Evolutionary conservation across 352 stramenopile genomes (phyloP).

Genomic region (Phytophthora brassicae): DNA sequence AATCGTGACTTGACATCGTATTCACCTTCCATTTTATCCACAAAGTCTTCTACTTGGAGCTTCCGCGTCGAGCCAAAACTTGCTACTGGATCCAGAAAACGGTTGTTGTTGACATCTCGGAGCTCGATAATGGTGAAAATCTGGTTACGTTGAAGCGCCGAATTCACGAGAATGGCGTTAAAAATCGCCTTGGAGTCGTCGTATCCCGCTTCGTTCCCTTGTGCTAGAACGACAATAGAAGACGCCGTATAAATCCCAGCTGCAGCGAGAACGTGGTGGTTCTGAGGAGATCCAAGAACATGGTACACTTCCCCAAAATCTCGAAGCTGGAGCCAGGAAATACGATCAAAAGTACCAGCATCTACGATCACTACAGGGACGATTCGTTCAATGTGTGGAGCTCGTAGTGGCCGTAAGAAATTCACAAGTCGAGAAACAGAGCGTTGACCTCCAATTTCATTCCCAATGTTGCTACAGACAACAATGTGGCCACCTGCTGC

Average conservation of each 20-base stretch:
- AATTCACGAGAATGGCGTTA: slow-evolving; percentile 83
- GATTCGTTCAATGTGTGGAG: slow-evolving; percentile 62
- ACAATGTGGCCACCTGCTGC: slow-evolving; percentile 69
- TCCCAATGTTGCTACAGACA: slow-evolving; percentile 78
- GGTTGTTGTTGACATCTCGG: slow-evolving; percentile 83
- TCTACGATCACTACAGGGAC: slow-evolving; percentile 82
- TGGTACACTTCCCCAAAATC: slow-evolving; percentile 82
- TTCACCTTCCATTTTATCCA: slow-evolving; percentile 20
- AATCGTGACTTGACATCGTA: slow-evolving; percentile 27
- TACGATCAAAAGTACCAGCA: slow-evolving; percentile 56
- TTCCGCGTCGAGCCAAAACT: slow-evolving; percentile 46
- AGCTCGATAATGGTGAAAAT: slow-evolving; percentile 89
- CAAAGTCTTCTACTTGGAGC: slow-evolving; percentile 21
- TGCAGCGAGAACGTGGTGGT: slow-evolving; percentile 64
- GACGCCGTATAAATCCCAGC: slow-evolving; percentile 83
- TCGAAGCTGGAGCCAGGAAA: slow-evolving; percentile 67
- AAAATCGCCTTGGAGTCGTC: slow-evolving; percentile 88
- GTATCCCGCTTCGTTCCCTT: slow-evolving; percentile 70
- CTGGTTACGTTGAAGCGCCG: slow-evolving; percentile 56
- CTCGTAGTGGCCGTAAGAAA: slow-evolving; percentile 73
- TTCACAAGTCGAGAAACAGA: slow-evolving; percentile 71
- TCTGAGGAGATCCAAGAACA: slow-evolving; percentile 72
- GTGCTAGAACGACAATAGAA: slow-evolving; percentile 77
- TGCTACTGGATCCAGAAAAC: slow-evolving; percentile 75
- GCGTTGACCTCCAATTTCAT: slow-evolving; percentile 55